Conservation (phyloP, 345 rosid species). For the Populus pruinosa region DNA sequence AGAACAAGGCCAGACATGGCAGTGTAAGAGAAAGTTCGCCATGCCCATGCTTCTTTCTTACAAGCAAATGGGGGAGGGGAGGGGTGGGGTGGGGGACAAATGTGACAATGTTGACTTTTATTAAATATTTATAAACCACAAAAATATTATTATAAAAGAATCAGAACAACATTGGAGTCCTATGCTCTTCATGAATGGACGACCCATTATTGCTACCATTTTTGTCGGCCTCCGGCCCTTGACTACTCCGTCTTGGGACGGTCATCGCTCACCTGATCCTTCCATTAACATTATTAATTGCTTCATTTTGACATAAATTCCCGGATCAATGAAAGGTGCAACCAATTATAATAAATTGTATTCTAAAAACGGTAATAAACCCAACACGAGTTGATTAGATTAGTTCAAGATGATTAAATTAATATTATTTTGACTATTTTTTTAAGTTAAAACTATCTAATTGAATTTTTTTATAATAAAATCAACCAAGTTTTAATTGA, state of each 20-base stretch:
- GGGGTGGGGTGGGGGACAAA: background rate
- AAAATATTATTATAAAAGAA: background rate
- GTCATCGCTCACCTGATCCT: background rate
- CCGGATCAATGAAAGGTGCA: background rate
- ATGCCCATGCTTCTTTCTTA: too few species aligned
- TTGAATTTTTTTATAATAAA: too few species aligned
- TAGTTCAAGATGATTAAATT: too few species aligned
- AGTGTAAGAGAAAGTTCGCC: background rate
- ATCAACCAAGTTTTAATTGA: too few species aligned
- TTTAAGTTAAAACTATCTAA: too few species aligned
- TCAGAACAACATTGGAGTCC: background rate
- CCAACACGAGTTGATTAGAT: too few species aligned
- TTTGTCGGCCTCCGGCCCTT: background rate
- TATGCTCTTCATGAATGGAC: background rate
- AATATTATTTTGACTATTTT: too few species aligned
- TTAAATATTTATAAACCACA: background rate
- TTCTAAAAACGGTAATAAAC: too few species aligned
- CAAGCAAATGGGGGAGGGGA: background rate
- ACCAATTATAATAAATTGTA: too few species aligned
- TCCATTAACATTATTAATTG: background rate
- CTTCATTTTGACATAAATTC: background rate
- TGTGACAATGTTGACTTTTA: background rate
- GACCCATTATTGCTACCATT: background rate
- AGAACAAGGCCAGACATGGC: slow-evolving; percentile 1
- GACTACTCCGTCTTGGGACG: background rate